Percentiles rank a stretch among this genome's conserved stretches.
These are phyloP conservation scores for Hordeum pubiflorum DNA, from an alignment of 202 grass and related monocot genomes.

Conservation along the genomic window DNA sequence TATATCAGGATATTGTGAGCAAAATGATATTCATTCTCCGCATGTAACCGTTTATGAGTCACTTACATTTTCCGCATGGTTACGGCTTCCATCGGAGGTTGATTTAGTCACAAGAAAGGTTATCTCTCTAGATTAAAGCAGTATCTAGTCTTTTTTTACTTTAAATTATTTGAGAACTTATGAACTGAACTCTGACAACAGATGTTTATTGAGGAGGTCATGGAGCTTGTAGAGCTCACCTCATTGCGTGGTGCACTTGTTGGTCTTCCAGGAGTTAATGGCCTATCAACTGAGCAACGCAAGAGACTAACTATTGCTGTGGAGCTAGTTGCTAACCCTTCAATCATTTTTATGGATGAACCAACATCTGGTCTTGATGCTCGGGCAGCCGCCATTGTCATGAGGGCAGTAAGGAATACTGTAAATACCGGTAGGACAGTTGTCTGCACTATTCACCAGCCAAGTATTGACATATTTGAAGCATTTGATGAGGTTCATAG, in stretches of 20 bases:
- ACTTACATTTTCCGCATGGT: conserved; percentile 75
- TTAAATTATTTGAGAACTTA: conserved; percentile 3
- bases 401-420: conserved; percentile 87
- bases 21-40: conserved; percentile 93
- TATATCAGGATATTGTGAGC: conserved; percentile 91
- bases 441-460: conserved; percentile 97
- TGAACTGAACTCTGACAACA: conserved; percentile 25
- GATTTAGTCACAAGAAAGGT: conserved; percentile 62
- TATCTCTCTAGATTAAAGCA: conserved; percentile 5
- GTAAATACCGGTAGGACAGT: conserved; percentile 83
- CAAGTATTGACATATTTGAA: conserved; percentile 98
- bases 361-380: conserved; percentile 93
- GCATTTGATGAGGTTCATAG: conserved; percentile 82
- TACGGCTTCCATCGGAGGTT: conserved; percentile 56
- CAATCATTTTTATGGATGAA: conserved; percentile 96
- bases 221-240: conserved; percentile 86
- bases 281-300: conserved; percentile 80
- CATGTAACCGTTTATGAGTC: conserved; percentile 88
- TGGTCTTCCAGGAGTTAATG: conserved; percentile 79
- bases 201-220: conserved; percentile 88
- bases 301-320: conserved; percentile 94
- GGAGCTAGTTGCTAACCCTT: conserved; percentile 93
- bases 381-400: conserved; percentile 90
- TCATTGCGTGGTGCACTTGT: conserved; percentile 68
- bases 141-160: neutral